Base-by-base conservation (phyloP, 306 rosid genomes). In the Rubus parviflorus region DNA sequence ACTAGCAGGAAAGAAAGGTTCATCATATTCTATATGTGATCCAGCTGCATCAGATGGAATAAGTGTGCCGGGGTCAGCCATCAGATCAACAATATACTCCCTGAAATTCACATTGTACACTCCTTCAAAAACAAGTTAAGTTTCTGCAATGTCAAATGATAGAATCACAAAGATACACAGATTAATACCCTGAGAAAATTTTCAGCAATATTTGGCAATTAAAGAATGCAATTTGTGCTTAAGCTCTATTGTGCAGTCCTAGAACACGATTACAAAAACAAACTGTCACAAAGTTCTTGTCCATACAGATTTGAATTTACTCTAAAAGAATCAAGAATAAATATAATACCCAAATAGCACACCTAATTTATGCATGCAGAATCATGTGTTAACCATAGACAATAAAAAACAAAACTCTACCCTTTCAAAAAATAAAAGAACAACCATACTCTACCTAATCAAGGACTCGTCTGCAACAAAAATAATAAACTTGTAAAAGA, bases 1-100 rank as follows among this genome's bases (percentile, higher is more conserved):
- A 83, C 86, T 88, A 64, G 87, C 88, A 60, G 84, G 70, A 80
- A 79, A 88, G 71, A 78, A 43, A 60, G 97, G 77, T 68, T 86
- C 96, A 22, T 86, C 95, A 79, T 81, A 90, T 64, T 76, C 96
- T 12, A 88, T 73, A 75, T 84, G 96, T 15, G 90, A 88, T 66
- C 90, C 91, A 74, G 87, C 89, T 71, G 82, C 88, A 81, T 95
- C 96, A 61, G 94, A 79, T 72, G 99, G 99, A 88, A 95, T 92
- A 72, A 95, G 99, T 35, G 97, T 88, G 73, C 99, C 99, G 7
- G 99, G 99, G 84, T 88, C 97, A 69, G 97, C 96, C 97, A 95
- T 92, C 68, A 95, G 90, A 86, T 95, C 99, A 79, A 95, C 91
- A 77, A 95, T 89, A 87, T 88, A 92, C 90, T 95, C 99, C 97